Conservation (phyloP, 2,329 filamentous ascomycete genomes). For the Alternaria sp. region DNA sequence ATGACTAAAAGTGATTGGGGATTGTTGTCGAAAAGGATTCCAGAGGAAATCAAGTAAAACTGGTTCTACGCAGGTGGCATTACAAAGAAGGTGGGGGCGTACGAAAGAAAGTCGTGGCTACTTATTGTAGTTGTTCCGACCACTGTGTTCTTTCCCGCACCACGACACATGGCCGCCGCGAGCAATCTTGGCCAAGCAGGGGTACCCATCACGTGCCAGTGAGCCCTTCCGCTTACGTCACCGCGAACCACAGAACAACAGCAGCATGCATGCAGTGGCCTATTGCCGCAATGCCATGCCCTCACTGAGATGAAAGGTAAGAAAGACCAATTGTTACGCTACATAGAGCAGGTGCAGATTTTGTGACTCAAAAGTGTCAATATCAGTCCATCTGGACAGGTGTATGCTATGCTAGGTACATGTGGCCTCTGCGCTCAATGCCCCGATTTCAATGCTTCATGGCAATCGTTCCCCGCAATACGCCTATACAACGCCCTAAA, state of each 20-base stretch:
- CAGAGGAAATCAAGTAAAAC: constrained; percentile 20
- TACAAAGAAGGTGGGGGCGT: constrained; percentile 28
- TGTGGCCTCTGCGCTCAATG: constrained; percentile 28
- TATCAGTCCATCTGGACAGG: constrained; percentile 13
- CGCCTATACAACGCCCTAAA: constrained; percentile 23
- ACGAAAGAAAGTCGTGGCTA: constrained; percentile 41
- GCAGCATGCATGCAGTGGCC: neutral
- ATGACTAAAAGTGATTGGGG: constrained; percentile 26
- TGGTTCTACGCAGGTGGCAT: constrained; percentile 32
- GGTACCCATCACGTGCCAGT: constrained; percentile 16
- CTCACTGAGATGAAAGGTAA: neutral
- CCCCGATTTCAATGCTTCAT: constrained; percentile 24
- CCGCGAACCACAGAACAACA: neutral
- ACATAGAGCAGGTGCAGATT: neutral
- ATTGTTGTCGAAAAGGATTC: constrained; percentile 25
- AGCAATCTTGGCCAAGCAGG: constrained; percentile 25
- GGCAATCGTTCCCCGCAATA: constrained; percentile 26
- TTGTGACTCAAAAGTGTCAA: neutral
- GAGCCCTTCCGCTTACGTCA: constrained; percentile 22
- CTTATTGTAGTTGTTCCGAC: constrained; percentile 36
- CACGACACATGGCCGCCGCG: constrained; percentile 34
- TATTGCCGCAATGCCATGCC: neutral
- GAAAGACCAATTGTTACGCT: neutral
- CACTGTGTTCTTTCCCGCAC: constrained; percentile 41
- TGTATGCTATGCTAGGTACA: constrained; percentile 32